Evolutionary conservation across 2,329 filamentous ascomycete species (phyloP).

Genomic region (Neurospora crassa): DNA sequence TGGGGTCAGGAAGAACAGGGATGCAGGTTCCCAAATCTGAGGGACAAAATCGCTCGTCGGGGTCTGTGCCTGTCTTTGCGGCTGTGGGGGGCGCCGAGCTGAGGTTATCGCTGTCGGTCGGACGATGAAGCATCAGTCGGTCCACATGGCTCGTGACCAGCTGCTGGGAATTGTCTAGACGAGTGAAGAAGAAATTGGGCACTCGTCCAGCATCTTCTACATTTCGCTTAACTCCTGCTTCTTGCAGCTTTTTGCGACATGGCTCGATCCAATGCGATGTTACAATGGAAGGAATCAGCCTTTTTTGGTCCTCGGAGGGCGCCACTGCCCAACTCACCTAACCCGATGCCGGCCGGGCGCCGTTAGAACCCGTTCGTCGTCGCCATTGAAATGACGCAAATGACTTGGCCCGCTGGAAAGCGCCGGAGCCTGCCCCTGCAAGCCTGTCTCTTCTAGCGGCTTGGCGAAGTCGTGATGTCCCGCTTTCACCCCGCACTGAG

Average conservation of each 20-base stretch:
- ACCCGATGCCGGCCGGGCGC: not conserved
- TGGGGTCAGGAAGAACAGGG: not conserved
- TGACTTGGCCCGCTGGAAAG: not conserved
- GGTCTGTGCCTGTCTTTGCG: not conserved
- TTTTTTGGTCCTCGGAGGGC: not conserved
- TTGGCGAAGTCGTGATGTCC: not conserved
- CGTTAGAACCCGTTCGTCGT: not conserved
- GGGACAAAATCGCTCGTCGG: not conserved
- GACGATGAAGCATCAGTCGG: not conserved
- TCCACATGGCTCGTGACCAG: not conserved
- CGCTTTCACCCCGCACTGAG: not conserved
- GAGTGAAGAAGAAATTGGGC: not conserved
- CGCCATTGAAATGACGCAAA: not conserved
- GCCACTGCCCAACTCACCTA: not conserved
- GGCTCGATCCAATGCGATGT: not conserved
- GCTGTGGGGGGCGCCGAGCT: not conserved
- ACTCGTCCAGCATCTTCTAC: not conserved
- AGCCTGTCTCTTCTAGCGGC: not conserved
- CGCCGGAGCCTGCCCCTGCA: not conserved
- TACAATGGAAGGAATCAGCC: not conserved
- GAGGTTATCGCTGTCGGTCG: not conserved
- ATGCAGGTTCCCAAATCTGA: not conserved
- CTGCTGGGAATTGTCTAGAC: not conserved
- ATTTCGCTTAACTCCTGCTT: not conserved
- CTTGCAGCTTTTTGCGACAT: not conserved